Conservation (phyloP, 306 rosid genomes). For the Vigna reflexopilosa region DNA sequence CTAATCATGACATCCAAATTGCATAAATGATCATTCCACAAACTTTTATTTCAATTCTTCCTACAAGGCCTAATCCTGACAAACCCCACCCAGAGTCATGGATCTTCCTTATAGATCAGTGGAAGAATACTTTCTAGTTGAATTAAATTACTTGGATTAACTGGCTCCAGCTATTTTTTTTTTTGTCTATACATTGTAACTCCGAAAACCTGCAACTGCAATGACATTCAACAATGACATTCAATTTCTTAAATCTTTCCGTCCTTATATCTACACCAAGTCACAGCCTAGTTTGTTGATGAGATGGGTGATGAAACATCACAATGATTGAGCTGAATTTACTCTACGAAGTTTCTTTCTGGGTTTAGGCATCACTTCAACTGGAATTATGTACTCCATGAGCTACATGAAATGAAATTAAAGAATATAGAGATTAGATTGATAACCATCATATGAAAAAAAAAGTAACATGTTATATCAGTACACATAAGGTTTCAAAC, state of each 20-base stretch:
- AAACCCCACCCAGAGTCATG: slow-evolving; percentile 33
- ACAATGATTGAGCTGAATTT: slow-evolving; percentile 53
- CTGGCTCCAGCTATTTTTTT: slow-evolving; percentile 31
- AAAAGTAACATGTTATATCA: not conserved
- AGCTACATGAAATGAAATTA: slow-evolving; percentile 56
- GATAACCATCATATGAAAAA: not conserved
- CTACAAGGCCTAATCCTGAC: slow-evolving; percentile 26
- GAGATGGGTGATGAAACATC: slow-evolving; percentile 15
- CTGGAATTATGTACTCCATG: slow-evolving; percentile 56
- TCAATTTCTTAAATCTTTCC: slow-evolving; percentile 9
- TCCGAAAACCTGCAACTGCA: slow-evolving; percentile 19
- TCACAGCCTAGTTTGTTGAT: slow-evolving; percentile 5
- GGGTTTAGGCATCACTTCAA: slow-evolving; percentile 56
- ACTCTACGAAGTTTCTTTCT: slow-evolving; percentile 56
- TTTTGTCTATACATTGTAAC: slow-evolving; percentile 39
- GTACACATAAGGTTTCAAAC: not conserved
- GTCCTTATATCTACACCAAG: slow-evolving; percentile 42
- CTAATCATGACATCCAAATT: slow-evolving; percentile 13
- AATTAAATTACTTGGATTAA: slow-evolving; percentile 40
- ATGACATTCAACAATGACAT: slow-evolving; percentile 13
- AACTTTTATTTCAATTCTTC: slow-evolving; percentile 38
- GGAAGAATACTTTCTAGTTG: slow-evolving; percentile 34
- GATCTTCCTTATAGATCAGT: slow-evolving; percentile 35
- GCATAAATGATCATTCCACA: slow-evolving; percentile 18
- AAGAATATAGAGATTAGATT: slow-evolving; percentile 11